Percentiles rank a stretch among this genome's conserved stretches.
Conservation (phyloP, 1,284 basidiomycete genomes). For the Ceratobasidium sp. region DNA sequence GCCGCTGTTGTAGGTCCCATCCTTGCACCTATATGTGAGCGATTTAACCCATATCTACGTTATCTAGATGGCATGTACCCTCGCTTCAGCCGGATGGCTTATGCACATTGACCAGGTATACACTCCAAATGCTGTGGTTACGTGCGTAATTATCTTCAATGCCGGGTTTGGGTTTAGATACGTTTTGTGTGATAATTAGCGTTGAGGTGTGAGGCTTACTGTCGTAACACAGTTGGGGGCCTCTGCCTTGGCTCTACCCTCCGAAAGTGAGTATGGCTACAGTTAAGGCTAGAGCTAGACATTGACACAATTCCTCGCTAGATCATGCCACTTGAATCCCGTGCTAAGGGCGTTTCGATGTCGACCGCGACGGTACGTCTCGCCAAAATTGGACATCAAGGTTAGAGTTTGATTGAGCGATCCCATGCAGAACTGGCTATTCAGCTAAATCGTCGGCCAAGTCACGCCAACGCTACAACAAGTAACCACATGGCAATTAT, state of each 20-base stretch:
- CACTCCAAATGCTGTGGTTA: constrained; percentile 91
- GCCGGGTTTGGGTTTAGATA: constrained; percentile 90
- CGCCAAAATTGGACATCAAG: constrained; percentile 44
- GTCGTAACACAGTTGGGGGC: constrained; percentile 70
- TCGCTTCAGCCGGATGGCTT: constrained; percentile 90
- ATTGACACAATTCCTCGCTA: constrained; percentile 58
- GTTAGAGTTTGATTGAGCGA: neutral
- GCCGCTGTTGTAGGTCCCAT: constrained; percentile 78
- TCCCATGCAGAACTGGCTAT: constrained; percentile 73
- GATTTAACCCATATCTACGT: neutral
- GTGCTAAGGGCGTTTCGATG: constrained; percentile 94
- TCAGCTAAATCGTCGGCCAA: constrained; percentile 92
- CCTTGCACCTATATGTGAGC: neutral
- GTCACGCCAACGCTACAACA: constrained; percentile 92
- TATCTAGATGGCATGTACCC: constrained; percentile 79
- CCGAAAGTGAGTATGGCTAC: constrained; percentile 71
- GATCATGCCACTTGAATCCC: constrained; percentile 92
- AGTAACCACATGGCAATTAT: constrained; percentile 90
- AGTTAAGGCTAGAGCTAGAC: no score
- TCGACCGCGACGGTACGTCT: constrained; percentile 80
- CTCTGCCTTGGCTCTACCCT: constrained; percentile 90
- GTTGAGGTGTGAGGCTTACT: constrained; percentile 42
- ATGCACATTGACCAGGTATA: constrained; percentile 91
- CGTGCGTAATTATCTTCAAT: constrained; percentile 94
- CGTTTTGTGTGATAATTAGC: neutral